These are phyloP conservation scores for Diaporthe sp. DNA, from an alignment of 2,329 filamentous ascomycete species.

Conservation along the genomic window DNA sequence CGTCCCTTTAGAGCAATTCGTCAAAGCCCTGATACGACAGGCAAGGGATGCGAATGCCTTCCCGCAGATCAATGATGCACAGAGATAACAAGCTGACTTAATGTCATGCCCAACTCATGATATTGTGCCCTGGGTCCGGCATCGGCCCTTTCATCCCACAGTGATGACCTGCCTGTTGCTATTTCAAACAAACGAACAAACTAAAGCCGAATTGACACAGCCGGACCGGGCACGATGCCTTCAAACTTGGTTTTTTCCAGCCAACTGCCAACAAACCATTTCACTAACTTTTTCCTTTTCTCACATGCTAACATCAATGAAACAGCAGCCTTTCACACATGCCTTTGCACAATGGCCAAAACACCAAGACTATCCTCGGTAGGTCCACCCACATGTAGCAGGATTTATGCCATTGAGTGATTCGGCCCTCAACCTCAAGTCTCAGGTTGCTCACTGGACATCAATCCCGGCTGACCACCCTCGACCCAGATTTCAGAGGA, in stretches of 20 bases:
- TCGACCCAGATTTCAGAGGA: not conserved
- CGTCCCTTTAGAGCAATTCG: too few relatives aligned
- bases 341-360: not conserved
- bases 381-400: not conserved
- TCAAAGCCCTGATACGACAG: too few relatives aligned
- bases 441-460: not conserved
- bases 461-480: not conserved
- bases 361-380: not conserved
- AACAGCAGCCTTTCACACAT: not conserved
- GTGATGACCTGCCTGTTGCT: too few relatives aligned
- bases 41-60: too few relatives aligned
- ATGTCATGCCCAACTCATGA: too few relatives aligned
- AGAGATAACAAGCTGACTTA: too few relatives aligned
- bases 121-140: too few relatives aligned
- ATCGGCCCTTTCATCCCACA: too few relatives aligned
- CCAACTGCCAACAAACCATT: not conserved
- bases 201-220: not conserved
- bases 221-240: not conserved
- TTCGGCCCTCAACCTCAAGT: not conserved
- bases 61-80: too few relatives aligned
- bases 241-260: not conserved
- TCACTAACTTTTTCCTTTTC: not conserved
- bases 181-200: not conserved
- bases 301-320: not conserved
- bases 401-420: not conserved